Conservation (phyloP, 441 rosid species). For the Arabidopsis hybrid region DNA sequence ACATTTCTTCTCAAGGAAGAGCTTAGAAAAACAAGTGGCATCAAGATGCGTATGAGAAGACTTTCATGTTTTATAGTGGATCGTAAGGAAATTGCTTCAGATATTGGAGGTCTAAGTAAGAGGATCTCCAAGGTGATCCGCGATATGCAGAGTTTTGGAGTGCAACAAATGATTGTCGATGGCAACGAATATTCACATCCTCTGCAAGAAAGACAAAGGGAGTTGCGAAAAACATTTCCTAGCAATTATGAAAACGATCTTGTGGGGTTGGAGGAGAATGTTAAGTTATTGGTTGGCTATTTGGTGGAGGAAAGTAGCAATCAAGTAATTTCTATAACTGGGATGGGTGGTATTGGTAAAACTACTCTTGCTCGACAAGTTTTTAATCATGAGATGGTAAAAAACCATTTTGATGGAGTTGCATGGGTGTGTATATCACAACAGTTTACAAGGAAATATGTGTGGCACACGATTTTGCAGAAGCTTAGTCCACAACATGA, state of each 20-base stretch:
- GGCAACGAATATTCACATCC: not conserved
- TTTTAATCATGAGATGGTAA: slow-evolving; percentile 28
- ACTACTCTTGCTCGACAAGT: slow-evolving; percentile 43
- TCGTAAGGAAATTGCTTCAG: not conserved
- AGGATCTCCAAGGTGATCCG: not conserved
- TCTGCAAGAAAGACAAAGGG: slow-evolving; percentile 9
- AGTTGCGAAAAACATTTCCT: slow-evolving; percentile 14
- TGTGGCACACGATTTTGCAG: slow-evolving; percentile 35
- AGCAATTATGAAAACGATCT: slow-evolving; percentile 26
- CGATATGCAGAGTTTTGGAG: not conserved
- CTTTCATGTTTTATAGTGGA: not conserved
- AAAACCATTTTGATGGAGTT: slow-evolving; percentile 18
- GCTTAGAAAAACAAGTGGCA: not conserved
- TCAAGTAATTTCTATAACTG: slow-evolving; percentile 38
- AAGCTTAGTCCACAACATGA: not conserved
- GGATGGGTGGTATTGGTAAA: slow-evolving; percentile 49
- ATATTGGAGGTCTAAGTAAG: not conserved
- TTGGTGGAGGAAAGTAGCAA: slow-evolving; percentile 28
- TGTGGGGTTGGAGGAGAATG: slow-evolving; percentile 45
- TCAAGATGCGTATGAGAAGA: not conserved
- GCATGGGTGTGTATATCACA: slow-evolving; percentile 47
- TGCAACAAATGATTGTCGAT: not conserved
- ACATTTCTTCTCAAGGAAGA: slow-evolving; percentile 29
- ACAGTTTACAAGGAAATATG: slow-evolving; percentile 24
- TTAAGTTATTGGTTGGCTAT: slow-evolving; percentile 20